phyloP scores from a whole-genome alignment of 805 yeast genomes.

The Yarrowia porcina region DNA sequence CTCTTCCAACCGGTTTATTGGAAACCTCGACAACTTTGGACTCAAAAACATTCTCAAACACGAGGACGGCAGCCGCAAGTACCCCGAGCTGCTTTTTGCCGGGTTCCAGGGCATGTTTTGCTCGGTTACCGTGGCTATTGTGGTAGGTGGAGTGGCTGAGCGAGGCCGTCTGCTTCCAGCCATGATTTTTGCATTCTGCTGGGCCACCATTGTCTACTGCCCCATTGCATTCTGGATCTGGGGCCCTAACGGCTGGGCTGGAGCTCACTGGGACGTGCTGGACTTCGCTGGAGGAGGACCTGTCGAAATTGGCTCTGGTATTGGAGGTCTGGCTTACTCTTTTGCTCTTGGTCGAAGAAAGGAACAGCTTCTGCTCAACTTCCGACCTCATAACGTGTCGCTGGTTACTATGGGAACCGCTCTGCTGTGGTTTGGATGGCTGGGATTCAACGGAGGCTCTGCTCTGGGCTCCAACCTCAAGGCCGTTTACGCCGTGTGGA shows the following conservation, averaged over 20 bases:
- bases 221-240: slow-evolving; percentile 97
- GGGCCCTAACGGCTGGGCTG: slow-evolving; percentile 92
- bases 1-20: slow-evolving; percentile 85
- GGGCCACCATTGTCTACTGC: slow-evolving; percentile 90
- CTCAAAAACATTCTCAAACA: slow-evolving; percentile 63
- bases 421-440: slow-evolving; percentile 92
- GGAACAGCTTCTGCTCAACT: slow-evolving; percentile 72
- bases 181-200: slow-evolving; percentile 73
- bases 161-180: slow-evolving; percentile 86
- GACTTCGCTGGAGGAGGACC: slow-evolving; percentile 99
- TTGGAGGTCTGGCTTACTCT: slow-evolving; percentile 71
- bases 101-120: slow-evolving; percentile 87
- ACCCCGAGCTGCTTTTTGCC: slow-evolving; percentile 84
- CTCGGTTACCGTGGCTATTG: slow-evolving; percentile 86
- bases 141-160: slow-evolving; percentile 91
- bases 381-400: slow-evolving; percentile 92
- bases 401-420: slow-evolving; percentile 85
- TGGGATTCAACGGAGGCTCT: slow-evolving; percentile 90
- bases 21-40: slow-evolving; percentile 80
- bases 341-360: slow-evolving; percentile 62
- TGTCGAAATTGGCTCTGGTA: slow-evolving; percentile 88
- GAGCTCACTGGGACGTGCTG: slow-evolving; percentile 76
- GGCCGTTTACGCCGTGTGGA: slow-evolving; percentile 86
- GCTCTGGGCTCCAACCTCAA: slow-evolving; percentile 77
- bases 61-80: slow-evolving; percentile 42